Evolutionary conservation across 805 yeast genomes (phyloP).

Genomic region (Myxozyma lipomycoides): DNA sequence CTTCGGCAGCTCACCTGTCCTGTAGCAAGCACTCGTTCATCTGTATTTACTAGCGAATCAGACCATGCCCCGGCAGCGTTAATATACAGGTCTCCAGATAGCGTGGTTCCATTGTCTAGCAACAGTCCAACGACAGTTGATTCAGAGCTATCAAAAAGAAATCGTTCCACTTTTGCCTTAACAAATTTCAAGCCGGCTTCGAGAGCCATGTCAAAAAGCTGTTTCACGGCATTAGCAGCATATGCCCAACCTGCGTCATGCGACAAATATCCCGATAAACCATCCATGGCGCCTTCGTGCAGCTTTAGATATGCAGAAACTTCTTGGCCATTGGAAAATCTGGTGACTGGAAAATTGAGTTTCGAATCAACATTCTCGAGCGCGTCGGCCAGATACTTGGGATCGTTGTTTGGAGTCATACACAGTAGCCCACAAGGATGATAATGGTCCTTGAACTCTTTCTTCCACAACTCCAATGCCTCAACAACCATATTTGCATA

Average conservation of each 20-base stretch:
- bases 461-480: constrained; percentile 43
- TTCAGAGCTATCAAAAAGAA: constrained; percentile 7
- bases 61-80: constrained; percentile 31
- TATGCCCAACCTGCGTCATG: constrained; percentile 30
- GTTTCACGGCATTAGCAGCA: constrained; percentile 18
- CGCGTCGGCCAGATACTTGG: constrained; percentile 19
- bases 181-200: constrained; percentile 23
- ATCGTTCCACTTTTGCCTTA: constrained; percentile 9
- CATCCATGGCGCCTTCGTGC: constrained; percentile 33
- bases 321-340: constrained; percentile 6
- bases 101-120: constrained; percentile 5
- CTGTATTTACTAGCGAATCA: constrained; percentile 14
- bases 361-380: constrained; percentile 11
- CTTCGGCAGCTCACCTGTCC: constrained; percentile 24
- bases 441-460: constrained; percentile 21
- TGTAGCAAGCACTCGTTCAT: constrained; percentile 17
- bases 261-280: constrained; percentile 33
- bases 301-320: constrained; percentile 25
- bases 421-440: constrained; percentile 24
- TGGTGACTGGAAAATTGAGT: constrained; percentile 18
- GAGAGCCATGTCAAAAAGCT: constrained; percentile 10
- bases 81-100: constrained; percentile 17
- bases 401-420: constrained; percentile 11
- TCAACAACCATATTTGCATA: constrained; percentile 46
- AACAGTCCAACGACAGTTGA: constrained; percentile 2